These are phyloP conservation scores for Aspergillus caelatus DNA, from an alignment of 2,329 filamentous ascomycete genomes.

Conservation along the genomic window DNA sequence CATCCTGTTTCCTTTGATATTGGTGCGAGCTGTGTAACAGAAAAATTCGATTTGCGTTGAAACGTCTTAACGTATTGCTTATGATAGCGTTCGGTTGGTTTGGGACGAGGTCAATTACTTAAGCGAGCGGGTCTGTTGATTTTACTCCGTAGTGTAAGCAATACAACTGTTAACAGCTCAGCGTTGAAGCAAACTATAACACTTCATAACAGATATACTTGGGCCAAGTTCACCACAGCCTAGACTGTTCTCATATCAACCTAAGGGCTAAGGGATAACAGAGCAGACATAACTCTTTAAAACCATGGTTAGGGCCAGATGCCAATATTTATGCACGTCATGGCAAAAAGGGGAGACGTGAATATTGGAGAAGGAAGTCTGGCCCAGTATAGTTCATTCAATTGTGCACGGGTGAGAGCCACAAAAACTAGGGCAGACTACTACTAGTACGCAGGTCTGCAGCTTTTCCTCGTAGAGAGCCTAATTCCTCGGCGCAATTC, in stretches of 20 bases:
- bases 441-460: not conserved
- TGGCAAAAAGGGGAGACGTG: not conserved
- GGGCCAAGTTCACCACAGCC: not conserved
- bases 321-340: not conserved
- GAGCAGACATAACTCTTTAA: not conserved
- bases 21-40: no score
- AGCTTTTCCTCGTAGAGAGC: not conserved
- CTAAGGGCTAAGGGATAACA: not conserved
- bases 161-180: not conserved
- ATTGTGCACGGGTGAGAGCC: no score
- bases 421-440: not conserved
- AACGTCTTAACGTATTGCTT: no score
- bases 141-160: not conserved
- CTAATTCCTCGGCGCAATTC: not conserved
- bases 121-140: not conserved
- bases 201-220: not conserved
- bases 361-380: not conserved
- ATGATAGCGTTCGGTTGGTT: no score
- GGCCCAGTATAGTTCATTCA: not conserved
- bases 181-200: not conserved
- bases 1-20: no score
- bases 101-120: no score
- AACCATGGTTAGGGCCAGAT: not conserved
- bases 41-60: no score
- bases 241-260: not conserved